Conservation (phyloP, 2,329 filamentous ascomycete genomes). For the Daldinia sp. region DNA sequence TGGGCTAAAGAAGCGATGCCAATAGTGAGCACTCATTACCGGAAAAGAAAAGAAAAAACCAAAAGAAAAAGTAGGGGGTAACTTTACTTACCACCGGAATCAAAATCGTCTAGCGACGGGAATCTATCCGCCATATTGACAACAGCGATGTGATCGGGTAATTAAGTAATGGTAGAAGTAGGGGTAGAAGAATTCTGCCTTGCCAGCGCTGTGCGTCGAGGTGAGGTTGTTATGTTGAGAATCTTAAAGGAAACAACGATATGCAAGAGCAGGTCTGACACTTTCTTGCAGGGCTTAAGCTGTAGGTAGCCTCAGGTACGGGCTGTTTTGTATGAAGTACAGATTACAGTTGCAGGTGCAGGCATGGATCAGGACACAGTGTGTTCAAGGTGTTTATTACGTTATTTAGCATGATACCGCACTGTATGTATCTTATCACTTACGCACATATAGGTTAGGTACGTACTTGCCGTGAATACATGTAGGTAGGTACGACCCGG, state of each 20-base stretch:
- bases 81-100: conserved; percentile 67
- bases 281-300: conserved; percentile 22
- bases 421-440: conserved; percentile 16
- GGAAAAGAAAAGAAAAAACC: conserved; percentile 30
- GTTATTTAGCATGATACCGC: neutral
- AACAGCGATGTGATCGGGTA: neutral
- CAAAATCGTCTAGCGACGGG: conserved; percentile 83
- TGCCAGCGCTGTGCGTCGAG: neutral
- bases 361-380: conserved; percentile 13
- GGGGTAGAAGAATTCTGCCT: neutral
- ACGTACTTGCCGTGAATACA: neutral
- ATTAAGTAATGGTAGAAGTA: neutral
- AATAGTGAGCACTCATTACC: conserved; percentile 25
- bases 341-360: conserved; percentile 23
- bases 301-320: conserved; percentile 19
- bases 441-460: neutral
- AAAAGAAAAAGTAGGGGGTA: conserved; percentile 36
- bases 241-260: neutral
- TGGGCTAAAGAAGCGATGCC: conserved; percentile 65
- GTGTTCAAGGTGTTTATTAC: neutral
- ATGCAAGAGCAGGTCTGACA: conserved; percentile 1
- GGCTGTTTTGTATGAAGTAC: conserved; percentile 18
- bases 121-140: conserved; percentile 80
- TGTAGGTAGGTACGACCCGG: too few species aligned
- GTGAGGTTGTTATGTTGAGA: conserved; percentile 7